phyloP scores from a whole-genome alignment of 306 rosid genomes.

The Phaseolus lunatus region DNA sequence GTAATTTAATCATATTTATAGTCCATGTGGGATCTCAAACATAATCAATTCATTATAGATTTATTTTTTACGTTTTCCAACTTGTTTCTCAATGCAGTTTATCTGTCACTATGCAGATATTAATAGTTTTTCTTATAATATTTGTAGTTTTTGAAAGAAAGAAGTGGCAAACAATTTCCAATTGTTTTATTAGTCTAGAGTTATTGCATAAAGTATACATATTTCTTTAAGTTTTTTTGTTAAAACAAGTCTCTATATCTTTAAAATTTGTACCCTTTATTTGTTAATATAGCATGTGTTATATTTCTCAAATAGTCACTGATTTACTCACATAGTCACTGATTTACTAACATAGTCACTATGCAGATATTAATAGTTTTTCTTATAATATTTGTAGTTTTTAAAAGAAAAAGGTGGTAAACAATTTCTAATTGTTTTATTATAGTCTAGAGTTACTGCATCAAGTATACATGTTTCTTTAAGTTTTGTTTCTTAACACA shows the following conservation, averaged over 20 bases:
- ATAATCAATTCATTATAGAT: neutral
- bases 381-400: neutral
- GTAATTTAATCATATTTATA: too few relatives aligned
- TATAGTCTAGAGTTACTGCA: neutral
- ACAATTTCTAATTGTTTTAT: neutral
- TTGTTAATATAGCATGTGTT: slow-evolving; percentile 36
- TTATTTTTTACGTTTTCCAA: neutral
- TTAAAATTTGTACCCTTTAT: neutral
- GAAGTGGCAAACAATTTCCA: neutral
- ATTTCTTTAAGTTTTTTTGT: slow-evolving; percentile 19
- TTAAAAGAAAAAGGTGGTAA: slow-evolving; percentile 1
- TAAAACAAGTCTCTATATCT: slow-evolving; percentile 2
- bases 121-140: neutral
- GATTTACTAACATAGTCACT: too few relatives aligned
- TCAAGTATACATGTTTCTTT: slow-evolving; percentile 18
- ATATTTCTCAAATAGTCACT: neutral
- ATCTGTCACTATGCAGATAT: neutral
- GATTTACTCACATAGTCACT: too few relatives aligned
- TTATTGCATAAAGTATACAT: slow-evolving; percentile 22
- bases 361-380: slow-evolving; percentile 3
- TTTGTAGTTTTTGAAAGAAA: neutral
- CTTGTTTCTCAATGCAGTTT: slow-evolving; percentile 8
- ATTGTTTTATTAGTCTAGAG: neutral
- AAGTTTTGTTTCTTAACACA: slow-evolving; percentile 22
- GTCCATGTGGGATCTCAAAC: too few relatives aligned